phyloP scores from a whole-genome alignment of 2,329 filamentous ascomycete species.

The Lizonia empirigonia region DNA sequence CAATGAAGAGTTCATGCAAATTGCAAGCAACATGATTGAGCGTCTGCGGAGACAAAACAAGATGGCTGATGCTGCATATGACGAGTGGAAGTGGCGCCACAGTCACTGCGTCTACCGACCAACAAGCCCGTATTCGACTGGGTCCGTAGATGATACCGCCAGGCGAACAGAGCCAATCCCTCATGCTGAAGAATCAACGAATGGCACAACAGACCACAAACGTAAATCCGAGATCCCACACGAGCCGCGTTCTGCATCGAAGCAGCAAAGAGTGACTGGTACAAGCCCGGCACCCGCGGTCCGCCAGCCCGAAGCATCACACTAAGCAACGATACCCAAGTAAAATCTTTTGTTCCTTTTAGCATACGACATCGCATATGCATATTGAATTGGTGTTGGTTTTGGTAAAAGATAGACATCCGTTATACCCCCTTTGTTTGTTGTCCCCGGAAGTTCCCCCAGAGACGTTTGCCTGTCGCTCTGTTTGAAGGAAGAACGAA shows the following conservation, averaged over 20 bases:
- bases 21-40: slow-evolving; percentile 25
- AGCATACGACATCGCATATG: slow-evolving; percentile 23
- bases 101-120: slow-evolving; percentile 11
- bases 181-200: slow-evolving; percentile 1
- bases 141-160: slow-evolving; percentile 8
- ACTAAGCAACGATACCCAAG: slow-evolving; percentile 5
- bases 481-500: not conserved
- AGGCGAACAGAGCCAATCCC: slow-evolving; percentile 4
- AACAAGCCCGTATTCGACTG: slow-evolving; percentile 3
- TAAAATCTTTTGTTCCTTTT: slow-evolving; percentile 9
- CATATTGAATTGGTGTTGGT: slow-evolving; percentile 27
- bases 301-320: slow-evolving; percentile 21
- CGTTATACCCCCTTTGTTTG: slow-evolving; percentile 28
- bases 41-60: slow-evolving; percentile 23
- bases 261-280: slow-evolving; percentile 20
- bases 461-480: not conserved
- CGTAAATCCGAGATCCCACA: slow-evolving; percentile 28
- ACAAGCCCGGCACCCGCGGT: slow-evolving; percentile 20
- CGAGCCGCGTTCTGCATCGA: slow-evolving; percentile 12
- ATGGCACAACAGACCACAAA: slow-evolving; percentile 15
- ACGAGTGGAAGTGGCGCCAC: slow-evolving; percentile 21
- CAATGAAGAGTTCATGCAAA: slow-evolving; percentile 19
- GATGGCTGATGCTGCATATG: slow-evolving; percentile 27
- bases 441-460: not conserved
- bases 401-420: slow-evolving; percentile 23